Conservation (phyloP, 2,329 filamentous ascomycete genomes). For the Calonectria naviculata region DNA sequence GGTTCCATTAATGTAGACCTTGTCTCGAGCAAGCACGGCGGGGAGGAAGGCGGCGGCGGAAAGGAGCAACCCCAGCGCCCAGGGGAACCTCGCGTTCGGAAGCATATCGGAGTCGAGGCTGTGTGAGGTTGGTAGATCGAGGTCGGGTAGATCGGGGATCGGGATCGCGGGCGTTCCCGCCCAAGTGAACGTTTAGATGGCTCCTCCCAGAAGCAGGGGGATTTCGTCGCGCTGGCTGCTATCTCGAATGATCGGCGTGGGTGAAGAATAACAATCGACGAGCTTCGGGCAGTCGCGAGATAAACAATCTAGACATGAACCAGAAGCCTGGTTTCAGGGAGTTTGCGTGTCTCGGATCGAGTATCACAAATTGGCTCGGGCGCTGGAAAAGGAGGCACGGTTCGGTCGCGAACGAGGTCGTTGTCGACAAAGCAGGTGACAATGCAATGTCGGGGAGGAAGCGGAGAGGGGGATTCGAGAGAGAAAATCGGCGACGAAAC, state of each 20-base stretch:
- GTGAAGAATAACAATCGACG: constrained; percentile 3
- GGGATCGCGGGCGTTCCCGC: constrained; percentile 41
- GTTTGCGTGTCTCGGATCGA: constrained; percentile 24
- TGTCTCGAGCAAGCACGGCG: constrained; percentile 43
- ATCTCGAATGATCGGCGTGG: constrained; percentile 11
- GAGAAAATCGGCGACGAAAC: neutral
- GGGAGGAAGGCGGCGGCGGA: constrained; percentile 29
- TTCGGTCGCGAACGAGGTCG: constrained; percentile 6
- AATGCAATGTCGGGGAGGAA: neutral
- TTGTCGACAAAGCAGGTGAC: neutral
- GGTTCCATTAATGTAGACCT: constrained; percentile 55
- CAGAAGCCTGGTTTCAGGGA: constrained; percentile 23
- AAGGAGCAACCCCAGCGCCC: constrained; percentile 29
- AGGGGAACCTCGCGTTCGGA: neutral
- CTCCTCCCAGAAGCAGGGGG: neutral
- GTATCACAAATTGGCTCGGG: constrained; percentile 23
- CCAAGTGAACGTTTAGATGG: constrained; percentile 23
- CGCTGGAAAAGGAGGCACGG: constrained; percentile 14
- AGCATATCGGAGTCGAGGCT: constrained; percentile 26
- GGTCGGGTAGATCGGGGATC: constrained; percentile 25
- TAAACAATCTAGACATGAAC: constrained; percentile 16
- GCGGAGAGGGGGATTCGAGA: neutral
- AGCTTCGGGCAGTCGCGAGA: constrained; percentile 8
- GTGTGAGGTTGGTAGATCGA: constrained; percentile 16
- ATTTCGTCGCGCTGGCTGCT: constrained; percentile 12